A percentile compares a stretch with the other conserved stretches of the same genome.
These are phyloP conservation scores for Penicillium sp. DNA, from an alignment of 2,329 filamentous ascomycete genomes.

Conservation along the genomic window DNA sequence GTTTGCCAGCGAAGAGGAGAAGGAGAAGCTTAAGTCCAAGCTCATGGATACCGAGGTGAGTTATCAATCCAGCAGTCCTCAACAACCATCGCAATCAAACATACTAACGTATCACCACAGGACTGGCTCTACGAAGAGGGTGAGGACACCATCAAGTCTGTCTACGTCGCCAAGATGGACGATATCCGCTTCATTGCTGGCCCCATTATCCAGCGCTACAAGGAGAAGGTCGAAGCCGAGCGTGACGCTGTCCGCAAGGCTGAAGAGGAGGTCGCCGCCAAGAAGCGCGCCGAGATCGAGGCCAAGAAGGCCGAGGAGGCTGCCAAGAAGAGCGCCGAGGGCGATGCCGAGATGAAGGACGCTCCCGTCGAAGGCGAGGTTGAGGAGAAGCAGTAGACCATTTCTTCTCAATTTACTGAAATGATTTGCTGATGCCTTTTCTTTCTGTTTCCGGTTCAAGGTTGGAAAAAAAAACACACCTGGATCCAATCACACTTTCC, in stretches of 20 bases:
- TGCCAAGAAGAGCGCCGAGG: constrained; percentile 43
- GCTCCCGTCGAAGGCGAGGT: constrained; percentile 45
- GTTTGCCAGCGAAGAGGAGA: constrained; percentile 88
- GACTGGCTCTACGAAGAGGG: constrained; percentile 99
- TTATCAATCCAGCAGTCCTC: neutral
- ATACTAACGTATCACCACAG: constrained; percentile 49
- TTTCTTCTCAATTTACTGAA: neutral
- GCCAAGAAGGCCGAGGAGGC: constrained; percentile 59
- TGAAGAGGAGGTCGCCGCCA: constrained; percentile 65
- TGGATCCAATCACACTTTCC: neutral
- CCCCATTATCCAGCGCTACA: constrained; percentile 89
- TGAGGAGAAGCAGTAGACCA: constrained; percentile 41
- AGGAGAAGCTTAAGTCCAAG: constrained; percentile 79
- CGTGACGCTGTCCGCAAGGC: constrained; percentile 67
- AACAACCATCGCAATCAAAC: constrained; percentile 1
- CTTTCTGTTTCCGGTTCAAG: neutral
- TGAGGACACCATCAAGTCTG: constrained; percentile 87
- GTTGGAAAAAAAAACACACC: neutral
- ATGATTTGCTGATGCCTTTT: constrained; percentile 9
- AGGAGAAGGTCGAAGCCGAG: constrained; percentile 89
- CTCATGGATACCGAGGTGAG: constrained; percentile 83
- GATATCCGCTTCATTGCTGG: constrained; percentile 89
- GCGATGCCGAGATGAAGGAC: constrained; percentile 61
- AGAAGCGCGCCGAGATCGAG: constrained; percentile 65
- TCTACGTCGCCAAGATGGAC: constrained; percentile 93